Percentiles rank a stretch among this genome's conserved stretches.
Conservation (phyloP, 2,329 filamentous ascomycete species). For the Chaetomium sp. region DNA sequence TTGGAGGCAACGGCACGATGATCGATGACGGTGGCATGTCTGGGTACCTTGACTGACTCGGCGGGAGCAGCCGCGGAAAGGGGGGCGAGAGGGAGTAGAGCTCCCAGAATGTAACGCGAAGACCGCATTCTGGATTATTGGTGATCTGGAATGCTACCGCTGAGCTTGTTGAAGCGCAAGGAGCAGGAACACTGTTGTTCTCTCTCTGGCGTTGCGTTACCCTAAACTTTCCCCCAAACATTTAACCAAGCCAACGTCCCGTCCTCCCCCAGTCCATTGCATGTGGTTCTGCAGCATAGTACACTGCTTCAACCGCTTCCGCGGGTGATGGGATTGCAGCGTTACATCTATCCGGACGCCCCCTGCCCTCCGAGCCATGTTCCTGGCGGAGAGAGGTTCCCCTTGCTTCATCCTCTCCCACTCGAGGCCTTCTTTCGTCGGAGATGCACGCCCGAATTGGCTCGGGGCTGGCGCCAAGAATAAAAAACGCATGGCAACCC, state of each 20-base stretch:
- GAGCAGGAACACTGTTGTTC: neutral
- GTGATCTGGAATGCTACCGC: constrained; percentile 1
- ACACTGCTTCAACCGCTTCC: neutral
- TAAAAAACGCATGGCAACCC: constrained; percentile 12
- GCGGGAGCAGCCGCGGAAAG: constrained; percentile 17
- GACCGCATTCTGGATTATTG: constrained; percentile 12
- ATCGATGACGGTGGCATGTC: constrained; percentile 31
- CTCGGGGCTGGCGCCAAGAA: neutral
- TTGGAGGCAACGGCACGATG: constrained; percentile 20
- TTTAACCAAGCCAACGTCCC: neutral
- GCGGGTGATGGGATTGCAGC: constrained; percentile 15
- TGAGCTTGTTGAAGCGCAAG: neutral
- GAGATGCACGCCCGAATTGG: constrained; percentile 17
- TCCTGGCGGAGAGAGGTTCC: neutral
- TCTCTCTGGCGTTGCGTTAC: neutral
- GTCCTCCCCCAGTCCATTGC: neutral
- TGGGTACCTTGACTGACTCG: constrained; percentile 17
- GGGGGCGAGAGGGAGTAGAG: constrained; percentile 17
- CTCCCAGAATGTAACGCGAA: constrained; percentile 13
- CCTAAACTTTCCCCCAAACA: neutral
- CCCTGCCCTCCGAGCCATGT: neutral
- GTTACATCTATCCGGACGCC: constrained; percentile 11
- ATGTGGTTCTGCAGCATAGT: neutral
- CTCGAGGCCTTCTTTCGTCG: neutral
- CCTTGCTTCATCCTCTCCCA: neutral